These are phyloP conservation scores for Royoungia palumana DNA, from an alignment of 768 basidiomycete species.

Conservation along the genomic window DNA sequence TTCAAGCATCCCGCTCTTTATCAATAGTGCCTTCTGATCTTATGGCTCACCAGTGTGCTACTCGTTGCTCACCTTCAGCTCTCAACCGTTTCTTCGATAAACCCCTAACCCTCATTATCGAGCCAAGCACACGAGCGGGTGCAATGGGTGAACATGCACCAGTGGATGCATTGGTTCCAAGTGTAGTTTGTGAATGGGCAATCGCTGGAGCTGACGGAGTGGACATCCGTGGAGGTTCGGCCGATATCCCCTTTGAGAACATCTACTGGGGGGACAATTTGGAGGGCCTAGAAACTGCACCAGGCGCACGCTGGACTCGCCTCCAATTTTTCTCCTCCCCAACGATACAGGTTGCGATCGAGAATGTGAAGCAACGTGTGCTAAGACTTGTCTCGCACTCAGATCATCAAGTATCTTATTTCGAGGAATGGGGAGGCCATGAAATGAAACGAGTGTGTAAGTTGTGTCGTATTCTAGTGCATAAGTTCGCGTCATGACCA, in stretches of 20 bases:
- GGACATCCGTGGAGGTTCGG: constrained; percentile 49
- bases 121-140: constrained; percentile 80
- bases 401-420: constrained; percentile 81
- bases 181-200: constrained; percentile 80
- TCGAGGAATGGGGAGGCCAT: constrained; percentile 75
- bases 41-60: constrained; percentile 72
- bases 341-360: constrained; percentile 52
- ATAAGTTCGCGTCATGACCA: neutral
- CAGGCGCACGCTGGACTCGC: constrained; percentile 47
- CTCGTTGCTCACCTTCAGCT: constrained; percentile 62
- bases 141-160: constrained; percentile 90
- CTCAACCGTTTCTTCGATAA: constrained; percentile 93
- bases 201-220: constrained; percentile 37
- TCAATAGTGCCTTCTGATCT: constrained; percentile 31
- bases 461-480: constrained; percentile 21
- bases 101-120: constrained; percentile 75
- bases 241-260: constrained; percentile 26
- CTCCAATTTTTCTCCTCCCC: constrained; percentile 77
- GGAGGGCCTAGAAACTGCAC: constrained; percentile 8
- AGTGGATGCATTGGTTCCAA: constrained; percentile 86
- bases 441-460: constrained; percentile 80
- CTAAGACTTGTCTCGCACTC: constrained; percentile 65
- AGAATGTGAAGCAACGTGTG: constrained; percentile 55
- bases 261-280: neutral
- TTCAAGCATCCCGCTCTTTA: constrained; percentile 7